Percentiles rank a stretch among this genome's conserved stretches.
phyloP scores from a whole-genome alignment of 2,329 filamentous ascomycete genomes.

The Drechslerella coelobrocha region DNA sequence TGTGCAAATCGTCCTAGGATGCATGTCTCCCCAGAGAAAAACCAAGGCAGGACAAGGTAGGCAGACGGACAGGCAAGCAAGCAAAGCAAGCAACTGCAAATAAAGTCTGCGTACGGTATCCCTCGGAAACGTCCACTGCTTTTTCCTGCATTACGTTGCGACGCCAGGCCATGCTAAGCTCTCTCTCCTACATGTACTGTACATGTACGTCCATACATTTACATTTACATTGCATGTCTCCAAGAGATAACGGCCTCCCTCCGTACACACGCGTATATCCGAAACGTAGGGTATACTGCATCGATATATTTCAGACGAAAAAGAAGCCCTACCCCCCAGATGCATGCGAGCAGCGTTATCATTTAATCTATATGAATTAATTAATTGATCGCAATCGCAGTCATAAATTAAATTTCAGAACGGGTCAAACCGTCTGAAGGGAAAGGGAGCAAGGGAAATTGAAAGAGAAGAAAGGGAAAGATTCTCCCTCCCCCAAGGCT shows the following conservation, averaged over 20 bases:
- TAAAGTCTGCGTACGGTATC: no score
- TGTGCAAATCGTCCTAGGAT: not conserved
- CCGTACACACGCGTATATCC: not conserved
- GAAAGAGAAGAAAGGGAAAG: no score
- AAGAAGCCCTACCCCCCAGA: not conserved
- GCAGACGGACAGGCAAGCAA: no score
- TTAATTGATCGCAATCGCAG: no score
- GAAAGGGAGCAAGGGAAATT: no score
- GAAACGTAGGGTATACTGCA: slow-evolving; percentile 16
- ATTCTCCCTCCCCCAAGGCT: not conserved
- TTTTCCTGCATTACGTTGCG: slow-evolving; percentile 15
- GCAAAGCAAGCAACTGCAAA: no score
- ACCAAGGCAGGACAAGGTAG: not conserved
- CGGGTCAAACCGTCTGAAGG: no score
- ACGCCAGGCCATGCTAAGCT: no score
- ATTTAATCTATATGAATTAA: no score
- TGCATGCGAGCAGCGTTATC: not conserved
- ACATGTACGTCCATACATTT: not conserved
- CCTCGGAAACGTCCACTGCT: no score
- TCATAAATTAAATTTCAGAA: no score
- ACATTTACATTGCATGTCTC: slow-evolving; percentile 14
- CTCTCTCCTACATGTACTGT: no score
- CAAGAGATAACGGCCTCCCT: slow-evolving; percentile 41
- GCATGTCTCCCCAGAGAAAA: slow-evolving; percentile 5
- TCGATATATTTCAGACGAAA: slow-evolving; percentile 40